Percentiles rank a stretch among this genome's conserved stretches.
phyloP scores from a whole-genome alignment of 2,329 filamentous ascomycete species.

The Alternaria postmessia region DNA sequence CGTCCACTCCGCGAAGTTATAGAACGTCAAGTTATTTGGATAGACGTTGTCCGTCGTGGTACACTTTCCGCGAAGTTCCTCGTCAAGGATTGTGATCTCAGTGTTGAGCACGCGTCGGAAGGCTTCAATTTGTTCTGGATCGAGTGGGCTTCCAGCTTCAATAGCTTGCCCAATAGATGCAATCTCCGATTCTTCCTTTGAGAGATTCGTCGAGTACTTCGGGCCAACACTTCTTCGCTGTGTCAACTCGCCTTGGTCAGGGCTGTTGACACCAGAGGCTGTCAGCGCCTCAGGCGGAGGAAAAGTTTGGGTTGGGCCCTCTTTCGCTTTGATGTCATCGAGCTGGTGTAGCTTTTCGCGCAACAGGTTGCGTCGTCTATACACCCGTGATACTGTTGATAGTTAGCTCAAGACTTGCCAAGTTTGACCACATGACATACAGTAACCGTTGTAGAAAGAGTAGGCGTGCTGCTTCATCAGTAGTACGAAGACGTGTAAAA shows the following conservation, averaged over 20 bases:
- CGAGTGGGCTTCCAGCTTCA: conserved; percentile 66
- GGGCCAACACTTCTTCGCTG: conserved; percentile 47
- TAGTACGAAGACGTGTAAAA: conserved; percentile 76
- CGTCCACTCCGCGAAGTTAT: conserved; percentile 76
- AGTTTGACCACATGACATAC: conserved; percentile 37
- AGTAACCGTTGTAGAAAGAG: conserved; percentile 79
- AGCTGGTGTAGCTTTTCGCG: conserved; percentile 64
- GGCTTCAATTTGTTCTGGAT: conserved; percentile 67
- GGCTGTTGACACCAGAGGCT: conserved; percentile 27
- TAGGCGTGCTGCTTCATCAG: conserved; percentile 87
- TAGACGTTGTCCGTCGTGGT: conserved; percentile 63
- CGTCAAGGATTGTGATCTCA: conserved; percentile 70
- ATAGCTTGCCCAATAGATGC: conserved; percentile 69
- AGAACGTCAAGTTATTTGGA: conserved; percentile 71
- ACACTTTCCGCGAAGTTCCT: conserved; percentile 71
- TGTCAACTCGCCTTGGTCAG: conserved; percentile 11
- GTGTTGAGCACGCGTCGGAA: conserved; percentile 72
- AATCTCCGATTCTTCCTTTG: conserved; percentile 63
- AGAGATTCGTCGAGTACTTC: conserved; percentile 55
- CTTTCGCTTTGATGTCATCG: conserved; percentile 60
- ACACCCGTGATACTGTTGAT: conserved; percentile 53
- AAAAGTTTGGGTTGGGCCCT: conserved; percentile 46
- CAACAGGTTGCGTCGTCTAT: conserved; percentile 58
- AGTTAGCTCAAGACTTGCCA: neutral
- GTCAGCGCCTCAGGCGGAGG: conserved; percentile 6